Evolutionary conservation across 169 alveolate genomes (phyloP).

Genomic region (Plasmodium falciparum): DNA sequence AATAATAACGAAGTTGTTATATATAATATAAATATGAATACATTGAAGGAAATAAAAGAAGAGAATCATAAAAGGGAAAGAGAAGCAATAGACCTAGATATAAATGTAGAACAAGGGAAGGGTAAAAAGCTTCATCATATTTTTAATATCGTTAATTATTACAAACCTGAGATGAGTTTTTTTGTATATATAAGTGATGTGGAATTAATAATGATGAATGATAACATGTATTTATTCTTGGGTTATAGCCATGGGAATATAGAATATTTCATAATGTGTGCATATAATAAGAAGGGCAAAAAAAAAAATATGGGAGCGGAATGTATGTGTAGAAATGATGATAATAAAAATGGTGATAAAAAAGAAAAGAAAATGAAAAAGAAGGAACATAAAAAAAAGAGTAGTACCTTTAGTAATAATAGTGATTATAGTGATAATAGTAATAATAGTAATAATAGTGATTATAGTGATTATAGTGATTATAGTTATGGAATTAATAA

Average conservation of each 20-base stretch:
- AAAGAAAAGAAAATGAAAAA: no score
- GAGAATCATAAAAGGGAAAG: background rate
- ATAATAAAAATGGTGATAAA: no score
- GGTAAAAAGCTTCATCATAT: background rate
- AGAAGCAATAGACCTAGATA: background rate
- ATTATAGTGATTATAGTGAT: background rate
- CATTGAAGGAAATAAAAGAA: background rate
- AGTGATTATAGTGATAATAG: background rate
- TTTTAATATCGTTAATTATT: slow-evolving; percentile 4
- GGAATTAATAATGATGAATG: slow-evolving; percentile 27
- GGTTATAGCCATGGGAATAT: slow-evolving; percentile 54
- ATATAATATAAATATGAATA: slow-evolving; percentile 7
- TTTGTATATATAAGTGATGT: slow-evolving; percentile 44
- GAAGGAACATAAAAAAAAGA: no score
- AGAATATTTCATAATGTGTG: slow-evolving; percentile 46
- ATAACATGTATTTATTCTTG: slow-evolving; percentile 52
- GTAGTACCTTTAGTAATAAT: no score
- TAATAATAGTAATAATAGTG: background rate
- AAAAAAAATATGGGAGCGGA: background rate
- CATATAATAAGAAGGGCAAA: background rate
- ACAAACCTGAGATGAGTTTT: slow-evolving; percentile 4
- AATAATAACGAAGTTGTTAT: slow-evolving; percentile 15
- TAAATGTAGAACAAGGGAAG: background rate
- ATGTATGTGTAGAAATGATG: background rate
- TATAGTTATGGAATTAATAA: background rate